Evolutionary conservation across 2,329 filamentous ascomycete species (phyloP), one percentile per base, ranked within the genome.

Genomic region (Endothia cerciana): DNA sequence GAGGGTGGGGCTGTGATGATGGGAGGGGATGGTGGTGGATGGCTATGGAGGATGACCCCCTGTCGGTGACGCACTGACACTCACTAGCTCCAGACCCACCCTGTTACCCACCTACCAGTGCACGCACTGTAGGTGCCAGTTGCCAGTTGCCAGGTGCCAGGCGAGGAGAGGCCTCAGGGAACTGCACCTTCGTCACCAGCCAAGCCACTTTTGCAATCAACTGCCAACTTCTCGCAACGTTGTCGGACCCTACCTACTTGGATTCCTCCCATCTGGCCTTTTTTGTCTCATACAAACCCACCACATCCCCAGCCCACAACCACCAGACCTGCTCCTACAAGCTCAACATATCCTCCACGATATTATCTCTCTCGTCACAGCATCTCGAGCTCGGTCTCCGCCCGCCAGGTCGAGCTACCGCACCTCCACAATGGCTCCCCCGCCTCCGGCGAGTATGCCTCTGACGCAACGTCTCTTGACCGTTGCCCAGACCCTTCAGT

Each of bases 401-500:
- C 19, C 7, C 19, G 2, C 55, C 17, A 22, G 33, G 15, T 25
- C 57, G 10, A 58, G 55, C 36, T 58, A 19, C 38, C 38, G 19
- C 13, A 57, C 17, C 33, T 38, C 55, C 10, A 73, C 72, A 66
- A 92, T 92, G 89, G 87, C 91, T 80, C 90, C 91, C 81, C 90
- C 91, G 78, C 90, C 91, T 70, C 82, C 89, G 66, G 81, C 90
- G 66, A 85, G 81, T 72, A 79, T 91, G 78, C 89, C 92, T 77
- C 83, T 95, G 74, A 80, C 82, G 75, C 89, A 95, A 82, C 87
- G 93, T 75, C 81, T 97, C 68, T 80, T 92, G 73, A 84, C 87
- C 72, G 85, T 98, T 72, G 93, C 90, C 71, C 89, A 97, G 79
- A 98, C 94, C 56, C 84, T 98, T 72, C 95, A 98, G 83, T 99